Conservation (phyloP, 208 protist genomes). For the Wallacemonas collosoma region DNA sequence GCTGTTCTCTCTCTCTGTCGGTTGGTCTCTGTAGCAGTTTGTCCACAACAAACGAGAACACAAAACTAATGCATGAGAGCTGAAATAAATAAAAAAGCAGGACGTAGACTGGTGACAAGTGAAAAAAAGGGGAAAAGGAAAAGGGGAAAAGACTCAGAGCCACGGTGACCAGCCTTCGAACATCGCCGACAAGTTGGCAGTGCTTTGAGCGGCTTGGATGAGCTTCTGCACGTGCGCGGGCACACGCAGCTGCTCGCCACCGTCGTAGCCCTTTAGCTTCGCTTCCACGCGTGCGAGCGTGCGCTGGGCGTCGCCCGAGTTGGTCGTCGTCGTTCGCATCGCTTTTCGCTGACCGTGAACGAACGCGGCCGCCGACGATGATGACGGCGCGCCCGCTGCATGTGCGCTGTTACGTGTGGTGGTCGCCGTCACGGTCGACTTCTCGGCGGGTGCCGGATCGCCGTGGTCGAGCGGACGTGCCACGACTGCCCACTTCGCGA, state of each 20-base stretch:
- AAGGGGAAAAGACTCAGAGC: slow-evolving; percentile 42
- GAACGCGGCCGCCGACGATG: slow-evolving; percentile 12
- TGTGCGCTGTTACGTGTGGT: background rate
- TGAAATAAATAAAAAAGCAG: too few relatives aligned
- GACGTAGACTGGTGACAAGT: background rate
- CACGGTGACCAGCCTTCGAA: slow-evolving; percentile 87
- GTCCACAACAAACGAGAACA: too few relatives aligned
- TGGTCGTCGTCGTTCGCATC: slow-evolving; percentile 42
- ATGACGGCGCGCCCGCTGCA: background rate
- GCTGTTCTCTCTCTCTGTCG: too few relatives aligned
- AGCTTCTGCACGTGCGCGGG: slow-evolving; percentile 73
- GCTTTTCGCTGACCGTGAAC: background rate
- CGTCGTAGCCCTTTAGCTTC: slow-evolving; percentile 88
- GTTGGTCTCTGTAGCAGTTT: too few relatives aligned
- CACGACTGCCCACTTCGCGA: slow-evolving; percentile 91
- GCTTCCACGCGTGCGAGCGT: slow-evolving; percentile 76
- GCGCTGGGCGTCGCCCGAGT: slow-evolving; percentile 66
- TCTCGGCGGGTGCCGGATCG: background rate
- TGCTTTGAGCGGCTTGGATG: slow-evolving; percentile 65
- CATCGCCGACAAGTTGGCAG: slow-evolving; percentile 63
- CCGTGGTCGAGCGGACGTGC: background rate
- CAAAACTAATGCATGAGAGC: too few relatives aligned
- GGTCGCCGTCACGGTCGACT: background rate
- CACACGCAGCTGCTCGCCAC: slow-evolving; percentile 62
- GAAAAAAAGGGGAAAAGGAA: slow-evolving; percentile 4